Percentiles rank a stretch among this genome's conserved stretches.
Conservation (phyloP, 371 early-diverging fungal species). For the Nematocida minor region DNA sequence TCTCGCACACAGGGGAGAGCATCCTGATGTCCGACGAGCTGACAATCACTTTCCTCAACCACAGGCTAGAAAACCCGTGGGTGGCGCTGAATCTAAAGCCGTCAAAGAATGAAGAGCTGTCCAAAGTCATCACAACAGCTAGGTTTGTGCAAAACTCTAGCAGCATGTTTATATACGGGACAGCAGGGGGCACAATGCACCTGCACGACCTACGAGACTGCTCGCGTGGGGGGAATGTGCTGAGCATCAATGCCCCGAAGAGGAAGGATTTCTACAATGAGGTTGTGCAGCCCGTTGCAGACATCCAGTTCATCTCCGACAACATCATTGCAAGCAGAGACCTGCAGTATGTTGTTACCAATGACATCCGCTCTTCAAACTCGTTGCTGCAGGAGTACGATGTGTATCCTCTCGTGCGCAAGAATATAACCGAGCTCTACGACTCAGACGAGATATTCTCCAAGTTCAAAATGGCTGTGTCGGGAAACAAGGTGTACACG, state of each 20-base stretch:
- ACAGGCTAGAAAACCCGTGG: constrained; percentile 67
- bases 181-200: constrained; percentile 89
- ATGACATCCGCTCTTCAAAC: constrained; percentile 53
- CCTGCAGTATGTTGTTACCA: constrained; percentile 57
- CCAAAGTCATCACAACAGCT: constrained; percentile 93
- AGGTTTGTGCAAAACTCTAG: constrained; percentile 89
- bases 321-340: constrained; percentile 55
- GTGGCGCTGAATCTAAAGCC: constrained; percentile 92
- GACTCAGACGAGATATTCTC: constrained; percentile 58
- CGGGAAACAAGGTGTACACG: constrained; percentile 51
- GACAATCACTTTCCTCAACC: constrained; percentile 91
- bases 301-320: constrained; percentile 60
- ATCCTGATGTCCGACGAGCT: constrained; percentile 92
- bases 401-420: constrained; percentile 30
- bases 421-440: constrained; percentile 48
- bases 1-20: constrained; percentile 88
- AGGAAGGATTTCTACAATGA: constrained; percentile 50
- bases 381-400: constrained; percentile 17
- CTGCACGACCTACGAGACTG: constrained; percentile 80
- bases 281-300: constrained; percentile 58
- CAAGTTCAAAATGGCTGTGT: constrained; percentile 54
- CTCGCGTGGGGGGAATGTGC: constrained; percentile 11
- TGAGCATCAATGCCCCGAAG: constrained; percentile 21
- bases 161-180: constrained; percentile 89
- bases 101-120: constrained; percentile 90